Percentiles rank a stretch among this genome's conserved stretches.
Evolutionary conservation across 1,284 basidiomycete genomes (phyloP).

Genomic region (Boletus nobilissimus): DNA sequence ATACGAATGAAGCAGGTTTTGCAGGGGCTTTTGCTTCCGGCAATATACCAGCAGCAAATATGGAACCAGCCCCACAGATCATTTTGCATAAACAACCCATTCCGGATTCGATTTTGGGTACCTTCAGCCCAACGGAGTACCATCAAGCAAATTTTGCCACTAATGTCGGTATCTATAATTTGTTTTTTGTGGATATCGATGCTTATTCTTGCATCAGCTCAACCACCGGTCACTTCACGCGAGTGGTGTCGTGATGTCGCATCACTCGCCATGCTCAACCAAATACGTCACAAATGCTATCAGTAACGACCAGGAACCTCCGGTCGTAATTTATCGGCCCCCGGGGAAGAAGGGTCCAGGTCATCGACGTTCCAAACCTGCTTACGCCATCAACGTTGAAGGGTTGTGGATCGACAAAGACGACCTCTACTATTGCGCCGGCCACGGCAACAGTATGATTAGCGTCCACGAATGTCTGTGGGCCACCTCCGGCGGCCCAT

Average conservation of each 20-base stretch:
- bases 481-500: conserved; percentile 10
- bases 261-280: too few species aligned
- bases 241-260: too few species aligned
- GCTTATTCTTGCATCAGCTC: too few species aligned
- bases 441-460: neutral
- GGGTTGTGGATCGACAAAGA: conserved; percentile 20
- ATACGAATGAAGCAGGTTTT: neutral
- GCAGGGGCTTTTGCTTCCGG: neutral
- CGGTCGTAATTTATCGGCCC: neutral
- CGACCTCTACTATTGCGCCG: neutral
- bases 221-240: too few species aligned
- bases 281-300: neutral
- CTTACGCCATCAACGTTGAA: neutral
- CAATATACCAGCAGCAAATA: neutral
- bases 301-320: neutral
- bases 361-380: neutral
- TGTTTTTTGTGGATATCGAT: too few species aligned
- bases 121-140: neutral
- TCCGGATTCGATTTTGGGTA: neutral
- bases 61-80: neutral
- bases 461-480: conserved; percentile 27
- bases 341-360: neutral
- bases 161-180: too few species aligned
- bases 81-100: neutral
- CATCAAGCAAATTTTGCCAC: neutral